Base-by-base conservation (phyloP, 192 early-diverging fungal genomes). In the Coemansia sp. region DNA sequence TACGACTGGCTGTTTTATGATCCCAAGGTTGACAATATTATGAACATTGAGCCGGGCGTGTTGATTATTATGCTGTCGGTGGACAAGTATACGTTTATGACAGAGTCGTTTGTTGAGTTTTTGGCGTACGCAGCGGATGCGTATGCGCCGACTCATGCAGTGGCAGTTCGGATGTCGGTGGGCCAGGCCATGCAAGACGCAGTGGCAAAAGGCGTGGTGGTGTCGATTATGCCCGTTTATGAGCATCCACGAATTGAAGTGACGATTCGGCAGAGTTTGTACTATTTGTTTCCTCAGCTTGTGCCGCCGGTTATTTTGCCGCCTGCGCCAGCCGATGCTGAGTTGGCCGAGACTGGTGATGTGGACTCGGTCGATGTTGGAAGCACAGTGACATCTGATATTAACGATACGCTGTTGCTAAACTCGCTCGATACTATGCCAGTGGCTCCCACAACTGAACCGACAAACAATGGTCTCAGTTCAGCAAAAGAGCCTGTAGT, bases 1-100 rank as follows among this genome's bases (percentile, higher is more conserved):
- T 89, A 86, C 55, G 91, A 93, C 65, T 93, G 91, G 91, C 66
- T 93, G 17, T 89, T 88, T 50, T 93, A 84, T 59, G 82, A 85
- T 22, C 80, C 87, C 5, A n/a, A 54, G 10, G 60, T 56, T n/a
- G 89, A 91, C 54, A 88, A 79, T 58, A 87, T 93, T 25, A 93
- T 93, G 91, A 75, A 61, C 17, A 66, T 83, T 73, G 91, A 93
- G 69, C 91, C 91, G 0, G 88, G 86, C 2, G 88, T 91, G 66
- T 73, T 93, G 5, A 72, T 93, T 1, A 89, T 93, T 81, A 85
- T 89, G 55, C 59, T 83, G 19, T 89, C 89, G 0, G 66, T 85
- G 8, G 85, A 89, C 56, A 64, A 77, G 57, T 86, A 88, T 58
- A 70, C 86, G 14, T 88, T 86, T 53, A 71, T 91, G 37, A 88